A percentile compares a stretch with the other conserved stretches of the same genome.
Evolutionary conservation across 2,329 filamentous ascomycete genomes (phyloP).

Genomic region (Cladosporium sp.): DNA sequence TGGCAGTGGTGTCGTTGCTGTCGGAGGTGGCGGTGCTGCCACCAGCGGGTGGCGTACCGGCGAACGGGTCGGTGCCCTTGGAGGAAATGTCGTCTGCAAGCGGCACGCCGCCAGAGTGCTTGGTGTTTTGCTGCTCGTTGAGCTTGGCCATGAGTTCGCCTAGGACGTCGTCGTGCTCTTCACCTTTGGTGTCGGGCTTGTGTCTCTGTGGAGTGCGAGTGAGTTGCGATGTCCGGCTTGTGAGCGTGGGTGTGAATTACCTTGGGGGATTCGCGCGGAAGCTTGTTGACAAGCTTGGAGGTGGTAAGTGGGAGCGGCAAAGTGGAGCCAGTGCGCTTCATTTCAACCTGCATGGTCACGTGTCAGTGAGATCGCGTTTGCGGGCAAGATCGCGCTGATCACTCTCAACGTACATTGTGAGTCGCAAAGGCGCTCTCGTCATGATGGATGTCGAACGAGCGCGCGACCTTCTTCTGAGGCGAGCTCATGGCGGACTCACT

Average conservation of each 20-base stretch:
- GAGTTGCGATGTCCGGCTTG: constrained; percentile 22
- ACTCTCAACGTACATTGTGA: not conserved
- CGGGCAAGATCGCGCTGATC: not conserved
- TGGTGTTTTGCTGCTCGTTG: constrained; percentile 63
- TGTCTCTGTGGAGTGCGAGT: constrained; percentile 22
- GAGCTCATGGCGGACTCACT: constrained; percentile 6
- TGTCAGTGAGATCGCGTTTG: constrained; percentile 14
- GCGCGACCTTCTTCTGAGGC: constrained; percentile 10
- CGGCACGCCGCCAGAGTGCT: constrained; percentile 50
- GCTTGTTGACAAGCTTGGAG: constrained; percentile 38
- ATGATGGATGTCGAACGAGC: constrained; percentile 15
- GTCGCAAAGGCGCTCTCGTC: constrained; percentile 5
- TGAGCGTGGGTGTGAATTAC: constrained; percentile 17
- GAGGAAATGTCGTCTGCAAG: constrained; percentile 35
- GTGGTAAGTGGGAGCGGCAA: constrained; percentile 38
- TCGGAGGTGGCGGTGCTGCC: constrained; percentile 26
- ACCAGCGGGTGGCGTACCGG: constrained; percentile 30
- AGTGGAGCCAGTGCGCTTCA: constrained; percentile 24
- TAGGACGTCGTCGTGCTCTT: constrained; percentile 42
- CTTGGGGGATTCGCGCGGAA: constrained; percentile 24
- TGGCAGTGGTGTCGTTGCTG: constrained; percentile 35
- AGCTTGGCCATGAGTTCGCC: constrained; percentile 73
- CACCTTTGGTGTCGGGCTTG: constrained; percentile 6
- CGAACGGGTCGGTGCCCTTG: constrained; percentile 34
- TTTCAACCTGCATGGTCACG: constrained; percentile 22